Base-by-base conservation (phyloP, 164 flowering plant genomes). In the Chloranthus sessilifolius region DNA sequence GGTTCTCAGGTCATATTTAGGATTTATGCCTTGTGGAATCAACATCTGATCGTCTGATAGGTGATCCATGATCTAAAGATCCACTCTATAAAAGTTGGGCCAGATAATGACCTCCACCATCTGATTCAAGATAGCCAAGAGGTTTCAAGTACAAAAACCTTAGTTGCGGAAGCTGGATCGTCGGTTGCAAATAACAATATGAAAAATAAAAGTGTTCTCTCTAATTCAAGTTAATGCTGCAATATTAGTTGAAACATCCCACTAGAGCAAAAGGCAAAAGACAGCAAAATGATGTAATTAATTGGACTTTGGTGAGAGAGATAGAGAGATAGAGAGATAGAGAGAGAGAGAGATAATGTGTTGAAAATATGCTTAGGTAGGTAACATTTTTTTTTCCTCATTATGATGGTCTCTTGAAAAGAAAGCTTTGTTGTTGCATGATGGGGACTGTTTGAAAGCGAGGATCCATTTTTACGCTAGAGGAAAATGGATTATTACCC, bases 361-460 rank as follows among this genome's bases (percentile, higher is more conserved):
- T 44, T 31, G 22, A 43, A 62, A 52, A 64, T 66, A 69, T 61
- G 42, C 64, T 60, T 57, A n/a, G n/a, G n/a, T n/a, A n/a, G n/a
- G n/a, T 66, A 66, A 55, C 62, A 46, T 47, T 28, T 54, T 74
- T 64, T 69, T 67, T 62, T 55, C 59, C 52, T 56, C 59, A 64
- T 64, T 59, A 64, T 72, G 47, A 50, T n/a, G n/a, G n/a, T 74
- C 56, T 28, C 77, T 72, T 74, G 61, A 53, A 72, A 77, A 69
- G 70, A 58, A 78, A 78, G 72, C 72, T 68, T 70, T 63, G 58
- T 74, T 67, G 71, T 65, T 71, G 69, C 61, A 41, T 55, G 71
- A 77, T 69, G 20, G 54, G 41, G 68, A 62, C 69, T n/a, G 11
- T 44, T 57, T 50, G 2, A 49, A 21, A 21, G 37, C 11, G 30